Conservation (phyloP, 2,329 filamentous ascomycete genomes). For the Calonectria naviculata region DNA sequence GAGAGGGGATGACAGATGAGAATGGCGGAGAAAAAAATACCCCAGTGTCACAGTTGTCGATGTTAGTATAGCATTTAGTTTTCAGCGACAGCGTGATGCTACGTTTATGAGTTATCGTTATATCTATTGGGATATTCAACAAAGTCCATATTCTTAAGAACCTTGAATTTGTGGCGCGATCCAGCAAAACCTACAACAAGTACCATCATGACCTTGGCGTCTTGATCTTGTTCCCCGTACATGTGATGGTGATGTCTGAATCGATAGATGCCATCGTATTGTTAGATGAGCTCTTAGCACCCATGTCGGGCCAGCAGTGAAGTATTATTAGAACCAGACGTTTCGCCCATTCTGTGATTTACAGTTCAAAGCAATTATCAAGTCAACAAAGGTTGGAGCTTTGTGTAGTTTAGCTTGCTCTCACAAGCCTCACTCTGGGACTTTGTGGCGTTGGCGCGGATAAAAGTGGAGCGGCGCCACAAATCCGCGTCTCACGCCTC, state of each 20-base stretch:
- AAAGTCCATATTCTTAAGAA: conserved; percentile 1
- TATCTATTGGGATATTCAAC: background rate
- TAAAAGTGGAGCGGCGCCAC: conserved; percentile 22
- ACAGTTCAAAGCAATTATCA: too few relatives aligned
- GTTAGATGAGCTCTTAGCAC: too few relatives aligned
- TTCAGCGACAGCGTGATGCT: conserved; percentile 24
- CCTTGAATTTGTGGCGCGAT: conserved; percentile 1
- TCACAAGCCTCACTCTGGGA: conserved; percentile 1
- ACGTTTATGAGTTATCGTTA: conserved; percentile 1
- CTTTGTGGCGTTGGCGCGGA: conserved; percentile 18
- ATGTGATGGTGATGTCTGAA: too few relatives aligned
- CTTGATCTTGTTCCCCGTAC: too few relatives aligned
- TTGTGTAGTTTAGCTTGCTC: too few relatives aligned
- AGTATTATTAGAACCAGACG: too few relatives aligned
- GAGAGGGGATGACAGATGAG: background rate
- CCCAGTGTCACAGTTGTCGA: conserved; percentile 21
- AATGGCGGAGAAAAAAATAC: conserved; percentile 16
- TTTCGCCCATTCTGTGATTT: too few relatives aligned
- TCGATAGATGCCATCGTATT: too few relatives aligned
- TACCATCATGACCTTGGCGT: too few relatives aligned
- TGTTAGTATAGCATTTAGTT: conserved; percentile 33
- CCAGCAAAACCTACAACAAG: conserved; percentile 5
- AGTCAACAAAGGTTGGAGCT: too few relatives aligned
- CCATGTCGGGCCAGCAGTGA: too few relatives aligned
- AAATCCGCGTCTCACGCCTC: background rate